Conservation (phyloP, 1,284 basidiomycete genomes). For the Ustanciosporium gigantosporum region DNA sequence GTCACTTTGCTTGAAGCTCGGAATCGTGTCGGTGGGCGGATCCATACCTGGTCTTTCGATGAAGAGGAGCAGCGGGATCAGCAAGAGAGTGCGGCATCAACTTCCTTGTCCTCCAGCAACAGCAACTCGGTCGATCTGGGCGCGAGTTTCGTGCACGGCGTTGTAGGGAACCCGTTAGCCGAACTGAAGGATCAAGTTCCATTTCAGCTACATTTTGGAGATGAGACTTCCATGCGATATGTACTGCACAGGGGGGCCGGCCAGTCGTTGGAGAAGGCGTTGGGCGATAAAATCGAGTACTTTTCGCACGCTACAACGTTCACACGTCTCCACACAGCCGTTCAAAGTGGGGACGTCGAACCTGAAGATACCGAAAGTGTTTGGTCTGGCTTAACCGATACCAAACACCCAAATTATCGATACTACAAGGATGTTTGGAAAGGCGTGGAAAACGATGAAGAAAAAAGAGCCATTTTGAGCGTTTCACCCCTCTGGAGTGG, state of each 20-base stretch:
- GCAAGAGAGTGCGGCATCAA: too few relatives aligned
- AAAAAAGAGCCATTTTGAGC: not conserved
- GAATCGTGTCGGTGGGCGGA: conserved; percentile 4
- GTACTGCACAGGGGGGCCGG: not conserved
- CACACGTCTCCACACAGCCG: not conserved
- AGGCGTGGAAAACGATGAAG: not conserved
- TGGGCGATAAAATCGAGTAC: not conserved
- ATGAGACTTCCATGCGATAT: not conserved
- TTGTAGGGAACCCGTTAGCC: conserved; percentile 5
- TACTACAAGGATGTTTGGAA: not conserved
- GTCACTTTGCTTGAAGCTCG: conserved; percentile 5
- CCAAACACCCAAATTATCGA: too few relatives aligned
- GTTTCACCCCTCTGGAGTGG: conserved; percentile 8
- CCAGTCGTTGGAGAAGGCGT: not conserved
- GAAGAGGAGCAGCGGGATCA: not conserved
- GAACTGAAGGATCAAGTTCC: conserved; percentile 1
- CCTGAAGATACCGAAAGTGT: not conserved
- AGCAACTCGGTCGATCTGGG: conserved; percentile 3
- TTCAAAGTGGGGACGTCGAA: not conserved
- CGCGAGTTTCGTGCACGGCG: conserved; percentile 10
- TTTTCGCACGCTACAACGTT: conserved; percentile 2
- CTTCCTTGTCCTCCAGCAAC: not conserved
- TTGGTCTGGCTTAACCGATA: conserved; percentile 1
- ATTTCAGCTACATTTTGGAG: not conserved
- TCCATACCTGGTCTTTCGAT: not conserved